phyloP scores from a whole-genome alignment of 202 grass and related monocot species.

The Bolboschoenoplectus hybrid region DNA sequence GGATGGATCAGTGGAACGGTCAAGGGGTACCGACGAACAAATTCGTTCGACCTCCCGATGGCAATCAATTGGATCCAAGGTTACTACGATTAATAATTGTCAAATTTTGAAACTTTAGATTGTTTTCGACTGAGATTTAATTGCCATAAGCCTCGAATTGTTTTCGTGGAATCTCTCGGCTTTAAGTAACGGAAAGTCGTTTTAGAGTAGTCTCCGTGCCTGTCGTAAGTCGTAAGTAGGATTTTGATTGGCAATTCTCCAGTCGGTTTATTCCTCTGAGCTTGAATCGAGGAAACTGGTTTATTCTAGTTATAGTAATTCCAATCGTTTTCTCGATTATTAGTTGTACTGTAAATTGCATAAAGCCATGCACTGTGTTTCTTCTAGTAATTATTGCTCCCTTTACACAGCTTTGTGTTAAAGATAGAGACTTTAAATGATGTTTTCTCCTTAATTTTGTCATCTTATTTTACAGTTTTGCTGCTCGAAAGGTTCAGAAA shows the following conservation, averaged over 20 bases:
- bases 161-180: not conserved
- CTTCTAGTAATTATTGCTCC: constrained; percentile 10
- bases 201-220: not conserved
- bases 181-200: not conserved
- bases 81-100: not conserved
- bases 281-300: not conserved
- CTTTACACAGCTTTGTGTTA: not conserved
- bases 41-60: constrained; percentile 21
- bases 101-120: not conserved
- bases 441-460: not conserved
- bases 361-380: not conserved
- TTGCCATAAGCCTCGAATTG: not conserved
- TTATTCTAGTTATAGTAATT: not conserved
- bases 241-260: not conserved
- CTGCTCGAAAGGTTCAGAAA: constrained; percentile 75
- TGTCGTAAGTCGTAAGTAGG: not conserved
- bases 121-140: not conserved
- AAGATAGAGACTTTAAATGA: not conserved
- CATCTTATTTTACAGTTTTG: constrained; percentile 3
- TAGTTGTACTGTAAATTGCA: not conserved
- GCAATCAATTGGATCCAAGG: constrained; percentile 37
- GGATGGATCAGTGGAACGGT: constrained; percentile 39
- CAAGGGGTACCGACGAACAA: not conserved
- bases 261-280: not conserved
- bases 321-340: not conserved